A percentile compares a stretch with the other conserved stretches of the same genome.
phyloP scores from a whole-genome alignment of 1,284 basidiomycete species.

The Testicularia cyperi region DNA sequence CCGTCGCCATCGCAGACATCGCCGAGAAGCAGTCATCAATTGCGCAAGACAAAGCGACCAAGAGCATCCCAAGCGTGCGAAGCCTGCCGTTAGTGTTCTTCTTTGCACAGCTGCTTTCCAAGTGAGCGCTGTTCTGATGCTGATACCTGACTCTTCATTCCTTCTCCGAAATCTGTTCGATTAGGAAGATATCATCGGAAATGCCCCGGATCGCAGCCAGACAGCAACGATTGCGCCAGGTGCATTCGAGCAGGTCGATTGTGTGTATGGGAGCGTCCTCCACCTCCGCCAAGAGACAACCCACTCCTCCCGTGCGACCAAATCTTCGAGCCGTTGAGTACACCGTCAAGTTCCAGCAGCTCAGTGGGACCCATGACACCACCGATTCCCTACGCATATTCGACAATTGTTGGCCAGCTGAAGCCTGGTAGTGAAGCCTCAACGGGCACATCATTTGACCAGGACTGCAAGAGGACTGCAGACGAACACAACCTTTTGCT shows the following conservation, averaged over 20 bases:
- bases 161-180: background rate
- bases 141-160: background rate
- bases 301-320: too few relatives aligned
- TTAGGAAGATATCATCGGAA: constrained; percentile 24
- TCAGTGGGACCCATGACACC: background rate
- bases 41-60: constrained; percentile 1
- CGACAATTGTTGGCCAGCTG: background rate
- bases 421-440: background rate
- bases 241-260: too few relatives aligned
- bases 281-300: too few relatives aligned
- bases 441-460: background rate
- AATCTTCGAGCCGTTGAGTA: too few relatives aligned
- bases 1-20: too few relatives aligned
- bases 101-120: background rate
- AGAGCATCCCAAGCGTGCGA: constrained; percentile 20
- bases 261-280: too few relatives aligned
- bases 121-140: background rate
- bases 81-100: constrained; percentile 15
- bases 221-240: background rate
- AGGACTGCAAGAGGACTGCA: background rate
- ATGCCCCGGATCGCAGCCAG: constrained; percentile 3
- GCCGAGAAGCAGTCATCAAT: background rate
- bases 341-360: background rate
- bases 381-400: background rate
- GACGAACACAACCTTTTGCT: background rate